Evolutionary conservation across 805 yeast species (phyloP).

Genomic region (Candida berthetii): DNA sequence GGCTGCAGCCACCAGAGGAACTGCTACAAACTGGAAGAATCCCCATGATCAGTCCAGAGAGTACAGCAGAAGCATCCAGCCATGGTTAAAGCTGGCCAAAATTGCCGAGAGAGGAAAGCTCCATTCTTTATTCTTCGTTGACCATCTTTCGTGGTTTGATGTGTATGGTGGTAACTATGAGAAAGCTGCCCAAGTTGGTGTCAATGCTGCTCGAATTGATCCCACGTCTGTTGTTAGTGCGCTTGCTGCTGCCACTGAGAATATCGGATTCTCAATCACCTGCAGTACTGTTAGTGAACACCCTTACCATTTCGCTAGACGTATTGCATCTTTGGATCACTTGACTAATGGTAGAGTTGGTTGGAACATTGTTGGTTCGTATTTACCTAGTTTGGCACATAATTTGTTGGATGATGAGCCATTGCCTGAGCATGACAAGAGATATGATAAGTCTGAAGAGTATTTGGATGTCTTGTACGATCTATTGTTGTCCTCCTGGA

Average conservation of each 20-base stretch:
- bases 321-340: slow-evolving; percentile 34
- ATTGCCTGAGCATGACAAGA: slow-evolving; percentile 31
- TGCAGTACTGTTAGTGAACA: slow-evolving; percentile 33
- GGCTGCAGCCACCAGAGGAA: neutral
- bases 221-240: slow-evolving; percentile 24
- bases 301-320: slow-evolving; percentile 34
- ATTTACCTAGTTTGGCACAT: slow-evolving; percentile 33
- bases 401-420: slow-evolving; percentile 26
- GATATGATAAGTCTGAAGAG: slow-evolving; percentile 33
- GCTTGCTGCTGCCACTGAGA: slow-evolving; percentile 33
- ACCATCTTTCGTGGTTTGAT: slow-evolving; percentile 30
- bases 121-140: slow-evolving; percentile 28
- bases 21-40: neutral
- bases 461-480: slow-evolving; percentile 30
- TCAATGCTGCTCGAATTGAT: slow-evolving; percentile 22
- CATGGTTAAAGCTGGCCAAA: slow-evolving; percentile 23
- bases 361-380: slow-evolving; percentile 37
- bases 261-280: slow-evolving; percentile 31
- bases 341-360: slow-evolving; percentile 35
- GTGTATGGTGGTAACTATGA: slow-evolving; percentile 24
- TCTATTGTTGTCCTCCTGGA: slow-evolving; percentile 33
- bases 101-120: slow-evolving; percentile 29
- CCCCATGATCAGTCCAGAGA: neutral
- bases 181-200: slow-evolving; percentile 9
- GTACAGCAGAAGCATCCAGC: slow-evolving; percentile 1